phyloP scores from a whole-genome alignment of 106 monocot species.

The Apostasia shenzhenica region DNA sequence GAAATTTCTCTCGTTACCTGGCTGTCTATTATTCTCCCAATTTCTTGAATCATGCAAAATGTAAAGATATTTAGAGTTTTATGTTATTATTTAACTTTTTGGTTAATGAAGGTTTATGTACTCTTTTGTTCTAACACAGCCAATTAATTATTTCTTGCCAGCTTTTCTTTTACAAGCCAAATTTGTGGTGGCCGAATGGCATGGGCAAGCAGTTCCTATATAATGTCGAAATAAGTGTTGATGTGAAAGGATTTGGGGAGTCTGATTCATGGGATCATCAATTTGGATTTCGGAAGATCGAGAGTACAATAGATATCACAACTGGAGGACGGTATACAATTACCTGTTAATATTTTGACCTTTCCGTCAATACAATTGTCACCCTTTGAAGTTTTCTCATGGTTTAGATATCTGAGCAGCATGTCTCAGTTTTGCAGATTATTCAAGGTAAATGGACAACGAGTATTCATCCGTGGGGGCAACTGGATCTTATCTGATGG shows the following conservation, averaged over 20 bases:
- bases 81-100: not conserved
- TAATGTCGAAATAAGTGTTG: constrained; percentile 68
- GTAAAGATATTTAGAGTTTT: not conserved
- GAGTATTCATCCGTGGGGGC: constrained; percentile 88
- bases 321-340: constrained; percentile 86
- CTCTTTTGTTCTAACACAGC: not conserved
- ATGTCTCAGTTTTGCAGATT: constrained; percentile 38
- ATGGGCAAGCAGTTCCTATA: constrained; percentile 91
- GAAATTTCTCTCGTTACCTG: not conserved
- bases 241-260: constrained; percentile 89
- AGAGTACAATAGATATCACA: constrained; percentile 62
- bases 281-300: constrained; percentile 93
- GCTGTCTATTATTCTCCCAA: not conserved
- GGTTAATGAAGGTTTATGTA: not conserved
- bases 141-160: constrained; percentile 16
- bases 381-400: no score
- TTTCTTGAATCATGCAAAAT: not conserved
- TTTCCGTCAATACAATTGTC: no score
- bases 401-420: not conserved
- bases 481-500: constrained; percentile 99
- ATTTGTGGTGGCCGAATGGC: constrained; percentile 99
- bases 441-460: constrained; percentile 89
- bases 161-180: constrained; percentile 95
- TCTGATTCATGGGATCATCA: constrained; percentile 86
- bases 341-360: not conserved